Conservation (phyloP, 192 early-diverging fungal species). For the Gaertneriomyces semiglobifer region DNA sequence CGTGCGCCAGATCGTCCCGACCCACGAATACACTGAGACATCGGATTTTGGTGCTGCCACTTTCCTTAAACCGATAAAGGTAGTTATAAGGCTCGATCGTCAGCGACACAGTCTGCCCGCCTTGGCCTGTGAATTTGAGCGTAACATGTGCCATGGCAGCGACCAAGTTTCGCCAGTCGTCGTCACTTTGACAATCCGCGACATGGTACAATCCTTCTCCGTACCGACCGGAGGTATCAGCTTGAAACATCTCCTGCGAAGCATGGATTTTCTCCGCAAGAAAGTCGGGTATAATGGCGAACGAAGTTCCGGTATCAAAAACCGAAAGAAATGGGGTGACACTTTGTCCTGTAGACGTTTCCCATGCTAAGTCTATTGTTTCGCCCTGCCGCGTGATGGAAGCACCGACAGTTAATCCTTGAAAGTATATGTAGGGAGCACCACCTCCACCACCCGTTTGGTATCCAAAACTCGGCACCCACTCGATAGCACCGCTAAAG, state of each 20-base stretch:
- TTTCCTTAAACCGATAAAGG: background rate
- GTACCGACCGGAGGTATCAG: background rate
- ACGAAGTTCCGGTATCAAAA: conserved; percentile 27
- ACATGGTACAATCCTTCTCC: background rate
- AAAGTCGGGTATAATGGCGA: background rate
- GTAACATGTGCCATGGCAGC: background rate
- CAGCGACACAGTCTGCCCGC: conserved; percentile 3
- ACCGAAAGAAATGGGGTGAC: conserved; percentile 13
- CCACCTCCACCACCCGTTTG: conserved; percentile 6
- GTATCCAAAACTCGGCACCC: conserved; percentile 29
- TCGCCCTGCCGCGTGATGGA: background rate
- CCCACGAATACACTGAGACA: conserved; percentile 16
- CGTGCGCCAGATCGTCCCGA: background rate
- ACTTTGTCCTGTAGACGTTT: background rate
- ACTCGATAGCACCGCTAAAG: conserved; percentile 26
- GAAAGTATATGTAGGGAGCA: conserved; percentile 23
- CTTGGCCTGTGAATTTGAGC: conserved; percentile 10
- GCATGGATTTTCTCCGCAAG: conserved; percentile 16
- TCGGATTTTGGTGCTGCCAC: too few relatives aligned
- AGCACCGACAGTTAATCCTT: conserved; percentile 19
- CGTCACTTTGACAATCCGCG: too few relatives aligned
- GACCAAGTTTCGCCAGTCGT: too few relatives aligned
- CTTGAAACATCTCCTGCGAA: background rate
- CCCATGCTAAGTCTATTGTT: too few relatives aligned
- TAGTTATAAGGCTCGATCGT: conserved; percentile 7